These are phyloP conservation scores for Sextonia rubra DNA, from an alignment of 164 flowering plant species.

Conservation along the genomic window DNA sequence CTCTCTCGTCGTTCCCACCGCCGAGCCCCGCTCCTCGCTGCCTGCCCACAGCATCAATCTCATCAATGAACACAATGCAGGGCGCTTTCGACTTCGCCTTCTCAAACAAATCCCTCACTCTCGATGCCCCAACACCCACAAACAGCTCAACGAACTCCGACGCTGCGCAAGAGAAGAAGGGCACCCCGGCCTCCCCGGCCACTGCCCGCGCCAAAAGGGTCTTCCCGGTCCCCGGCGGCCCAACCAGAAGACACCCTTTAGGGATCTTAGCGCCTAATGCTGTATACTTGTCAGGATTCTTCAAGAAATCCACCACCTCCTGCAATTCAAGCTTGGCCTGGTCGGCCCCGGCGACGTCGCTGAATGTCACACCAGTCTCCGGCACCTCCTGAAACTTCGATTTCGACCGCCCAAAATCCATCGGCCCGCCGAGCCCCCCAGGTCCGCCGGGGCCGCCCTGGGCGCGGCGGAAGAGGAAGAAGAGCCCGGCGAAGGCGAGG, in stretches of 20 bases:
- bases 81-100: conserved; percentile 94
- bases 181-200: conserved; percentile 91
- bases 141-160: conserved; percentile 94
- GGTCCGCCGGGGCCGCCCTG: conserved; percentile 97
- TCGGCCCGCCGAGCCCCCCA: conserved; percentile 94
- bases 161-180: conserved; percentile 90
- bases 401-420: conserved; percentile 90
- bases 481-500: conserved; percentile 81
- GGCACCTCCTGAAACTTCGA: conserved; percentile 96
- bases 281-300: conserved; percentile 91
- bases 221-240: conserved; percentile 97
- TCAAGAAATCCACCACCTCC: conserved; percentile 94
- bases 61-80: conserved; percentile 96
- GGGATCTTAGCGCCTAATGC: conserved; percentile 93
- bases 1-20: conserved; percentile 97
- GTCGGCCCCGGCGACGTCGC: conserved; percentile 95
- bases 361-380: conserved; percentile 81
- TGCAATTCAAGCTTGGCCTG: conserved; percentile 89
- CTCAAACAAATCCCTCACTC: conserved; percentile 92
- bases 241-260: conserved; percentile 90
- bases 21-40: conserved; percentile 95
- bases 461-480: conserved; percentile 74
- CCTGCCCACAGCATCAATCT: conserved; percentile 98
- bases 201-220: conserved; percentile 89
- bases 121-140: conserved; percentile 97